Evolutionary conservation across 1,284 basidiomycete species (phyloP), one percentile per base, ranked within the genome.

Genomic region (Heliocybe sulcata): DNA sequence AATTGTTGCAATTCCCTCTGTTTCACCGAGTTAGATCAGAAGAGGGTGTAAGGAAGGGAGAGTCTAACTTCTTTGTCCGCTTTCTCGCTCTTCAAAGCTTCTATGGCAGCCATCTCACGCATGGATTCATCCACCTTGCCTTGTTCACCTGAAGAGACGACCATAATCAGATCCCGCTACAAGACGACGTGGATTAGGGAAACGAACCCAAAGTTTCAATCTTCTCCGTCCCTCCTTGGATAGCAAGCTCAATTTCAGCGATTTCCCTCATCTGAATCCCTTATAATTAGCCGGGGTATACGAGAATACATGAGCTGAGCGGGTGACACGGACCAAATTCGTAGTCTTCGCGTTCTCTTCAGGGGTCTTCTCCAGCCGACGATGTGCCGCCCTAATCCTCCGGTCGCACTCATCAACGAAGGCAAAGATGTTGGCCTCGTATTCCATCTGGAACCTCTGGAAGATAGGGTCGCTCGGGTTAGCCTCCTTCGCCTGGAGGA

Each of bases 271-370:
- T 99, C 91, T 93, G 62, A 20, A 35, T 8, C 9, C 11, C n/a
- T 31, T 6, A 9, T 42, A n/a, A 42, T 16, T 42, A 16, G 38
- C 3, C 19, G 33, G 16, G 33, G n/a, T 51, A 26, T 29, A 52
- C 22, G 31, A 31, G 25, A 29, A 48, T 51, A 26, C 47, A 50
- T 47, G n/a, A 19, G 6, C 27, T 16, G 19, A n/a, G n/a, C n/a
- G 20, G 3, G 42, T 23, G 8, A 20, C 12, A 69, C 75, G 60
- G 63, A 91, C 90, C 77, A 99, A 73, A 70, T 96, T 95, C 22
- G 97, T 97, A 29, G 96, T 98, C 73, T 97, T 95, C 53, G 94
- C 93, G 69, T 98, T 98, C 79, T 99, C 97, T 74, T 99, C 97
- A 10, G 97, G 97, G 22, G 97, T 99, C 79, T 99, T 98, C 76